These are phyloP conservation scores for Populus hybrid DNA, from an alignment of 441 rosid genomes.

Conservation along the genomic window DNA sequence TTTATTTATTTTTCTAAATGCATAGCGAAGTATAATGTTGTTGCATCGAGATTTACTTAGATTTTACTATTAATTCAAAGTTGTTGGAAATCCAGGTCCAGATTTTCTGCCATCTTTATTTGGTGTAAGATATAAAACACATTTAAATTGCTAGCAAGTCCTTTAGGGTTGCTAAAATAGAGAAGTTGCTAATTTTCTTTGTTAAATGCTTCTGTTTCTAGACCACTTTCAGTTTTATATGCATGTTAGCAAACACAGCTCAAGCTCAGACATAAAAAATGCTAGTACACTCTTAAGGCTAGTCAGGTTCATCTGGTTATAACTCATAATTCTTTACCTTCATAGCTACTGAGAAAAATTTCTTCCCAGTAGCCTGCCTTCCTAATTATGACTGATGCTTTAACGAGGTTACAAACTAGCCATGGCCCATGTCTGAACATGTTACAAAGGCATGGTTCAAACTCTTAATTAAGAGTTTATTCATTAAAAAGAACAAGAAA, in stretches of 20 bases:
- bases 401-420: neutral
- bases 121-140: neutral
- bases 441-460: neutral
- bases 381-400: neutral
- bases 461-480: neutral
- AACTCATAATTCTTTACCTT: neutral
- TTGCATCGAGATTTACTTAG: neutral
- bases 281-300: neutral
- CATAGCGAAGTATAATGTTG: neutral
- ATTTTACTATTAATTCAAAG: neutral
- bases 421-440: neutral
- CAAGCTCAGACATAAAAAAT: neutral
- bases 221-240: neutral
- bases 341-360: neutral
- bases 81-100: neutral
- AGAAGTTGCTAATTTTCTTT: neutral
- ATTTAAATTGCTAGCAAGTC: neutral
- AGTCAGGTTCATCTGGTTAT: neutral
- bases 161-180: neutral
- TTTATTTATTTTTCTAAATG: too few relatives aligned
- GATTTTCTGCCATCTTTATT: neutral
- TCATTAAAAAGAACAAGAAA: conserved; percentile 5
- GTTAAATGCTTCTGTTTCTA: neutral
- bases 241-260: neutral
- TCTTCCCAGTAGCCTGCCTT: neutral